These are phyloP conservation scores for Salvia sclarea DNA, from an alignment of 305 asterid species.

Conservation along the genomic window DNA sequence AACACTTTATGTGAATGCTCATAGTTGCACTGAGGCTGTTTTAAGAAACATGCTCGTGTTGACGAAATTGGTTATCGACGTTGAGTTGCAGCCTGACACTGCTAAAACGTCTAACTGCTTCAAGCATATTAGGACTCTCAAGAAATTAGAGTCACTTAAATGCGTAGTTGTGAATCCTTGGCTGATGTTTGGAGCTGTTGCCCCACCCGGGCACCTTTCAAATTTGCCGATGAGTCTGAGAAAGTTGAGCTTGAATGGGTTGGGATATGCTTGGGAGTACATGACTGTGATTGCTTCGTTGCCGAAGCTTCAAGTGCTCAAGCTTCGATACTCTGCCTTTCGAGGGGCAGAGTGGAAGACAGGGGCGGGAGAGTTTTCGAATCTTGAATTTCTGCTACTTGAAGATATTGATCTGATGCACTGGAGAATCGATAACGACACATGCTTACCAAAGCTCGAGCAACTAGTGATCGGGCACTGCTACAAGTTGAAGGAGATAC, in stretches of 20 bases:
- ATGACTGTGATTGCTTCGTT: neutral
- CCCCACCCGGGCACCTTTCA: neutral
- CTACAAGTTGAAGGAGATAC: neutral
- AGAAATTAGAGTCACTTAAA: neutral
- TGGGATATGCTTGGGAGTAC: conserved; percentile 13
- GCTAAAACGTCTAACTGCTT: neutral
- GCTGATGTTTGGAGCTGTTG: neutral
- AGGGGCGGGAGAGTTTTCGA: neutral
- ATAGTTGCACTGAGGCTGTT: neutral
- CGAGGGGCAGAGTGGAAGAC: neutral
- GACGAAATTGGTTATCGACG: neutral
- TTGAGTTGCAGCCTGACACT: neutral
- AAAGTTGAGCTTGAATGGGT: conserved; percentile 12
- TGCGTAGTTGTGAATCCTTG: neutral
- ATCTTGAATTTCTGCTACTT: neutral
- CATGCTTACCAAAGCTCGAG: neutral
- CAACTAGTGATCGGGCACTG: neutral
- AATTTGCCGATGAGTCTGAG: too few species aligned
- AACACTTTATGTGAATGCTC: neutral
- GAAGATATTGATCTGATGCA: neutral
- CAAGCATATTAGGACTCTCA: neutral
- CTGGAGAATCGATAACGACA: neutral
- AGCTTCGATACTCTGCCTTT: conserved; percentile 6
- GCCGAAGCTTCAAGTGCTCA: conserved; percentile 8
- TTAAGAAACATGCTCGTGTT: neutral